Base-by-base conservation (phyloP, 768 basidiomycete genomes). In the Kwoniella sp. region DNA sequence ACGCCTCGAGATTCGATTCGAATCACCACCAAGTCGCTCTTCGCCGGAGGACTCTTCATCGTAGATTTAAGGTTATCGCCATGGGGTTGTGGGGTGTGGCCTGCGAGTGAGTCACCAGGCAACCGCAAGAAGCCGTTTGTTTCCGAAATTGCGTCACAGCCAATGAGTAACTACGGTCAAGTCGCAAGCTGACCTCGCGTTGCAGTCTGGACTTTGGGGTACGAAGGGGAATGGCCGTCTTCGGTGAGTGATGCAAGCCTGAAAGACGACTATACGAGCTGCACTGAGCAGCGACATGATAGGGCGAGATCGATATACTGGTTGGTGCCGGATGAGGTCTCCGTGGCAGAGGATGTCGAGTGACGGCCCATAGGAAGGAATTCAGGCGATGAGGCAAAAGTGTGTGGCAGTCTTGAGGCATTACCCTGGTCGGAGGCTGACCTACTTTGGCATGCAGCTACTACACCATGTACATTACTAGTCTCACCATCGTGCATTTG, bases 301-400 rank as follows among this genome's bases (percentile, higher is more conserved):
- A 73, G 72, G 72, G 72, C 19, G 72, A 73, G 46, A 70, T 73
- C 14, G 72, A 73, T 44, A 70, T 73, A 22, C 48, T 73, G 5
- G 72, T 70, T 23, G 46, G 69, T 33, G 2, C n/a, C n/a, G 29
- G n/a, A 17, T 32, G 44, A 46, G 12, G 9, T 14, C 7, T 15
- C 43, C 20, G 43, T 28, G 26, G 19, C 14, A 14, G 14, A 26
- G 15, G 33, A n/a, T n/a, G n/a, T n/a, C n/a, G n/a, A n/a, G n/a
- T n/a, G 4, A 27, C 42, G 9, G 9, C 17, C 23, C 37, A 15
- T 25, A 73, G 71, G 71, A 73, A 55, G 69, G 69, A 0, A 71
- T 73, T 14, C 60, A 62, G 27, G 63, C 53, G 2, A 68, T 56
- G 45, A 64, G 56, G 9, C 48, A 59, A 33, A 71, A 70, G 72